Evolutionary conservation across 495 filamentous ascomycete species (phyloP).

Genomic region (Cryomyces minteri): DNA sequence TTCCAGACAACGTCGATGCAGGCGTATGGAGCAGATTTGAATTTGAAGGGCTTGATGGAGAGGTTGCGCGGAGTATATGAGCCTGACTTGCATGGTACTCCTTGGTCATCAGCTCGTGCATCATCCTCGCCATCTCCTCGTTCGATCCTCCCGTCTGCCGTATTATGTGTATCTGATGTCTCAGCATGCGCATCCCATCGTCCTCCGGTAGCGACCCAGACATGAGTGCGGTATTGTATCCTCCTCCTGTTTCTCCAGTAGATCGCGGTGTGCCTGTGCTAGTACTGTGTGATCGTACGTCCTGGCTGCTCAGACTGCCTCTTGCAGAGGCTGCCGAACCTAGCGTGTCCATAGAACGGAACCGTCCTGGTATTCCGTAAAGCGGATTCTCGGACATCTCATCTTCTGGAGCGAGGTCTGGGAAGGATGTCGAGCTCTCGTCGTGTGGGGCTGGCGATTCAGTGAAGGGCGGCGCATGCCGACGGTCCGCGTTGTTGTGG

Average conservation of each 20-base stretch:
- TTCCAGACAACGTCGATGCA: constrained; percentile 16
- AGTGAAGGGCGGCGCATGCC: too few species aligned
- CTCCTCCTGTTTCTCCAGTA: constrained; percentile 1
- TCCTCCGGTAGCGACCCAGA: constrained; percentile 54
- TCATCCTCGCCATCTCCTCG: constrained; percentile 59
- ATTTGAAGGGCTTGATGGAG: constrained; percentile 2
- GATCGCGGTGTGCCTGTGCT: neutral
- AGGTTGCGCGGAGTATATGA: neutral
- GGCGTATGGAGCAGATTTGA: constrained; percentile 1
- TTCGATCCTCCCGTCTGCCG: constrained; percentile 43
- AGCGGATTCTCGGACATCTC: constrained; percentile 14
- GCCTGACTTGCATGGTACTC: constrained; percentile 32
- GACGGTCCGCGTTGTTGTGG: too few species aligned
- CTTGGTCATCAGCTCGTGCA: constrained; percentile 72
- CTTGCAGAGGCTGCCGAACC: neutral
- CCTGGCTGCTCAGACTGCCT: neutral
- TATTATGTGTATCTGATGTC: constrained; percentile 62
- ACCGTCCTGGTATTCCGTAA: constrained; percentile 5
- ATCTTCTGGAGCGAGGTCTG: constrained; percentile 1
- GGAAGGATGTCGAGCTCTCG: neutral
- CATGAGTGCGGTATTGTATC: constrained; percentile 8
- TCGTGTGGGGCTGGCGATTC: neutral
- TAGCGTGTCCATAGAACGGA: too few species aligned
- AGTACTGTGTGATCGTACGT: neutral
- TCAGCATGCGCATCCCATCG: constrained; percentile 70